Evolutionary conservation across 2,329 filamentous ascomycete genomes (phyloP), one percentile per base, ranked within the genome.

Genomic region (Ramichloridium luteum): DNA sequence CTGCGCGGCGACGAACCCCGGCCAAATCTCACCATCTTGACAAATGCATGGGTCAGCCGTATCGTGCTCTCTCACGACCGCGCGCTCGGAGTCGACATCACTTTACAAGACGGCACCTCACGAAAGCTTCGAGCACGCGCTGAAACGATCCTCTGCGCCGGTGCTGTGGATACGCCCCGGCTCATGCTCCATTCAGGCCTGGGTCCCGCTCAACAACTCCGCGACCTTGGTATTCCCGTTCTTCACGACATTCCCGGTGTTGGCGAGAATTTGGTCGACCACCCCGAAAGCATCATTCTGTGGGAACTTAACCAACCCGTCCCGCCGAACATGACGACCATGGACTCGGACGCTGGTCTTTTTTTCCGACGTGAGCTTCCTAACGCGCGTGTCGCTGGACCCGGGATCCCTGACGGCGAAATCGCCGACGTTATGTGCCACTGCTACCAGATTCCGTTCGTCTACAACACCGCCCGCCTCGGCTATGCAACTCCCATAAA

Each of bases 391-490:
- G n/a, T n/a, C n/a, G 71, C 68, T 3, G 71, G 71, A 35, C 61
- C 62, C 2, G n/a, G n/a, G n/a, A n/a, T n/a, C n/a, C n/a, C n/a
- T n/a, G 83, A 92, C 46, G 79, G 79, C 31, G 71, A 80, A 39
- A 77, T 81, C 34, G 80, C 80, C 41, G 85, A 93, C 52, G 62
- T 92, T 50, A 93, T 93, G 85, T 90, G 90, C 80, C 84, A 93
- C 64, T 93, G 84, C 70, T 93, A 93, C 65, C 85, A 93, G 61
- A 92, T 93, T 45, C 84, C 84, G 32, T 93, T 93, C 61, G 81
- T 77, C 40, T 73, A 85, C 46, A 93, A 93, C 68, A 93, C 84
- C 2, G 63, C 70, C 34, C 76, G 63, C 25, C 69, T 93, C 8
- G 84, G 84, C 44, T 93, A 77, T 55, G 72, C 76, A 48, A 64